These are phyloP conservation scores for Pythium pectinolyticum DNA, from an alignment of 352 stramenopile genomes.

Conservation along the genomic window DNA sequence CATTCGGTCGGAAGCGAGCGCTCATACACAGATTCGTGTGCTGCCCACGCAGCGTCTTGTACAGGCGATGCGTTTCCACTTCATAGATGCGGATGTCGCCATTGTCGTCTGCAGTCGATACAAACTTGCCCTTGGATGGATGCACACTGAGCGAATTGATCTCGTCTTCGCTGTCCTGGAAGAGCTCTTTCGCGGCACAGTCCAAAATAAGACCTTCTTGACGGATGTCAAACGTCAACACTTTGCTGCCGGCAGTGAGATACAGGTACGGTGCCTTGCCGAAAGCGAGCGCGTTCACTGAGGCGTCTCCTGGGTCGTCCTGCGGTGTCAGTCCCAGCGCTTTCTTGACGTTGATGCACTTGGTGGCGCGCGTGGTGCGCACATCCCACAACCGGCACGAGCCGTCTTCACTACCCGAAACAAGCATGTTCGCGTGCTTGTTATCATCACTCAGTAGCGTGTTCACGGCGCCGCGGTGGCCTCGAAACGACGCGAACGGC, in stretches of 20 bases:
- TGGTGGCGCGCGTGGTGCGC: constrained; percentile 50
- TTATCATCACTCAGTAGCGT: constrained; percentile 58
- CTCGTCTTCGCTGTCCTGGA: constrained; percentile 65
- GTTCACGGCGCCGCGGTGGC: constrained; percentile 62
- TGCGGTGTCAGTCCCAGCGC: constrained; percentile 39
- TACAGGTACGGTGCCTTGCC: constrained; percentile 45
- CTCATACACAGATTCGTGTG: constrained; percentile 71
- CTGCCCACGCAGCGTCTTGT: constrained; percentile 66
- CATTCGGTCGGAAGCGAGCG: constrained; percentile 67
- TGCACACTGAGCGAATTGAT: constrained; percentile 67
- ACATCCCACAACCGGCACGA: constrained; percentile 73
- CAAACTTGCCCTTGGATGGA: constrained; percentile 49
- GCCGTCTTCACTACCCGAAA: constrained; percentile 69
- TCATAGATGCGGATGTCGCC: constrained; percentile 75
- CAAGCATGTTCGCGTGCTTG: constrained; percentile 49
- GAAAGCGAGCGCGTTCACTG: constrained; percentile 69
- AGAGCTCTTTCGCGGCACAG: constrained; percentile 51
- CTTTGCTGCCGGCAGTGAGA: constrained; percentile 55
- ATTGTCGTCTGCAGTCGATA: constrained; percentile 65
- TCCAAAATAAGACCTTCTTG: constrained; percentile 55
- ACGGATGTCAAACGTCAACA: constrained; percentile 72
- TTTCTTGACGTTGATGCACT: constrained; percentile 66
- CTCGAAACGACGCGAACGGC: constrained; percentile 47
- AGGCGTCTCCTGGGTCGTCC: constrained; percentile 38
- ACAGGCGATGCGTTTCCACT: constrained; percentile 48